A percentile compares a stretch with the other conserved stretches of the same genome.
These are phyloP conservation scores for Naematelia aurantialba DNA, from an alignment of 768 basidiomycete genomes.

Conservation along the genomic window DNA sequence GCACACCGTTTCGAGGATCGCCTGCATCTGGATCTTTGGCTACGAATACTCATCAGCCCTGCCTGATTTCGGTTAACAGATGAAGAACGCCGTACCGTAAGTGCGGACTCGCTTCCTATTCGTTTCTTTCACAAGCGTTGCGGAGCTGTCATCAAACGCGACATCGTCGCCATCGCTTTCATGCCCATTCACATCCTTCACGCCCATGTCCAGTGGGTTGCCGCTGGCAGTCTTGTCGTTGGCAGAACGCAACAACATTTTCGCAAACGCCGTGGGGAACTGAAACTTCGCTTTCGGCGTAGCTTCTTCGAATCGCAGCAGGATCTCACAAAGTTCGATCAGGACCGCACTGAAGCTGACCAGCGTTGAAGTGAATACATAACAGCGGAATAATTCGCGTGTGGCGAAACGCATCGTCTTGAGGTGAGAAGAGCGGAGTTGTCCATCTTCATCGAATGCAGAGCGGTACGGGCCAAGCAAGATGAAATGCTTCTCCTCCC, in stretches of 20 bases:
- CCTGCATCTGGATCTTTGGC: constrained; percentile 49
- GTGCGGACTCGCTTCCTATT: constrained; percentile 9
- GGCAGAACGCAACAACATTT: constrained; percentile 42
- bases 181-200: neutral
- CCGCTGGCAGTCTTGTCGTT: constrained; percentile 18
- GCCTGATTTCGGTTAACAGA: constrained; percentile 31
- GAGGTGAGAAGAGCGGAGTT: constrained; percentile 16
- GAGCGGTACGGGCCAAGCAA: constrained; percentile 55
- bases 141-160: neutral
- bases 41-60: constrained; percentile 22
- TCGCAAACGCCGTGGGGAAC: constrained; percentile 56
- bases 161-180: constrained; percentile 11
- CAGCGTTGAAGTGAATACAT: constrained; percentile 57
- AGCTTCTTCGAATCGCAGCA: constrained; percentile 52
- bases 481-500: constrained; percentile 45
- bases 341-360: constrained; percentile 52
- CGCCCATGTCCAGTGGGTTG: constrained; percentile 45
- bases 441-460: constrained; percentile 48
- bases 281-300: constrained; percentile 54
- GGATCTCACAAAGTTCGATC: constrained; percentile 50
- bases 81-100: constrained; percentile 7
- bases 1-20: constrained; percentile 54
- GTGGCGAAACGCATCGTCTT: constrained; percentile 24
- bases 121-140: constrained; percentile 11
- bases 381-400: constrained; percentile 55